Percentiles rank a stretch among this genome's conserved stretches.
phyloP scores from a whole-genome alignment of 805 yeast genomes.

The Cyberlindnera mycetangii region DNA sequence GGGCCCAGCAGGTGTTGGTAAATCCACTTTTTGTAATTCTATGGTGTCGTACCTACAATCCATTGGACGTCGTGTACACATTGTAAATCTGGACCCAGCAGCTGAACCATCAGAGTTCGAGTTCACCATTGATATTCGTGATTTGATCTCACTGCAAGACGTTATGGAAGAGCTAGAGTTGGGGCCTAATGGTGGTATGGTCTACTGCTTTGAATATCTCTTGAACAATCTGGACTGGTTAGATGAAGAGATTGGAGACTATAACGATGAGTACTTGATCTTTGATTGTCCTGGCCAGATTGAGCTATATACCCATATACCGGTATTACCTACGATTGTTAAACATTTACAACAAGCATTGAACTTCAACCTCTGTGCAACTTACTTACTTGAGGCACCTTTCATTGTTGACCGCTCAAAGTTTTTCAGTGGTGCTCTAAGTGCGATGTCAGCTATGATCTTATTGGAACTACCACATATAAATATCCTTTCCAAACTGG shows the following conservation, averaged over 20 bases:
- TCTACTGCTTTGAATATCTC: conserved; percentile 91
- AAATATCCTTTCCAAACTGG: conserved; percentile 83
- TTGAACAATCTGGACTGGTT: conserved; percentile 93
- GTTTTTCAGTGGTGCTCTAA: conserved; percentile 90
- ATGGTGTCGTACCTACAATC: conserved; percentile 85
- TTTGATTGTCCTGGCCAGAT: conserved; percentile 98
- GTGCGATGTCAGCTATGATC: conserved; percentile 99
- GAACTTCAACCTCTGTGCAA: conserved; percentile 87
- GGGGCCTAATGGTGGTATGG: conserved; percentile 93
- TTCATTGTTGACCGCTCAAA: conserved; percentile 88
- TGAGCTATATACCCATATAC: conserved; percentile 91
- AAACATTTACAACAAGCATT: conserved; percentile 76
- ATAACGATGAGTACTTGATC: conserved; percentile 87
- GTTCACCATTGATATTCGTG: conserved; percentile 89
- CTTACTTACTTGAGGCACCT: conserved; percentile 90
- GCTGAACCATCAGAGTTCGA: conserved; percentile 92
- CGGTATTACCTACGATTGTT: conserved; percentile 86
- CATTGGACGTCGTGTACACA: conserved; percentile 88
- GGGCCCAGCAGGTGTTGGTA: conserved; percentile 99
- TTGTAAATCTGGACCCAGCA: conserved; percentile 95
- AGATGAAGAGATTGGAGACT: conserved; percentile 96
- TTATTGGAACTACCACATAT: conserved; percentile 92
- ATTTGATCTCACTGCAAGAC: conserved; percentile 84
- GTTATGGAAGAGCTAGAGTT: conserved; percentile 92
- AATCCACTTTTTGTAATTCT: conserved; percentile 86